A percentile compares a stretch with the other conserved stretches of the same genome.
Conservation (phyloP, 2,329 filamentous ascomycete species). For the Myriosclerotinia duriaeana region DNA sequence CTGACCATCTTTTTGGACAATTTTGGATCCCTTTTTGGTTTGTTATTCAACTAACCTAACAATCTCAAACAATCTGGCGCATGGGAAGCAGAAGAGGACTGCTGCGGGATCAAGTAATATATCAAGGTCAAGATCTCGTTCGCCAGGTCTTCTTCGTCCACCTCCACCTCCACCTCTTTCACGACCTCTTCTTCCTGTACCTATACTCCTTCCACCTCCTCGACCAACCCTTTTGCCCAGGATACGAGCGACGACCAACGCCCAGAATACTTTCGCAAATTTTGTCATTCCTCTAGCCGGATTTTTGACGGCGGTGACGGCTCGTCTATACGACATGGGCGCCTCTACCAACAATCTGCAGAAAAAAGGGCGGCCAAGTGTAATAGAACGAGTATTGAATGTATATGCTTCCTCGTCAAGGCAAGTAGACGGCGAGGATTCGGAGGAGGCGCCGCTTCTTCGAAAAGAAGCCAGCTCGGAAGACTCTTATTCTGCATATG, state of each 20-base stretch:
- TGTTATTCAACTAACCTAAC: neutral
- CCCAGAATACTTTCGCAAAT: slow-evolving; percentile 25
- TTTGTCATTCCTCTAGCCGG: slow-evolving; percentile 33
- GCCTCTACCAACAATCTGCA: slow-evolving; percentile 19
- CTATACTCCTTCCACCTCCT: neutral
- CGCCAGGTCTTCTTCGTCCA: neutral
- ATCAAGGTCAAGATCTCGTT: slow-evolving; percentile 5
- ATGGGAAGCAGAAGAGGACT: slow-evolving; percentile 7
- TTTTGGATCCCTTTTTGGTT: slow-evolving; percentile 1
- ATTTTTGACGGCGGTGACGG: slow-evolving; percentile 28
- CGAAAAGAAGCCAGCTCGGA: slow-evolving; percentile 23
- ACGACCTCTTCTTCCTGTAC: neutral
- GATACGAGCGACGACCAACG: slow-evolving; percentile 15
- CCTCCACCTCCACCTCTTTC: neutral
- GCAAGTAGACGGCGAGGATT: slow-evolving; percentile 18
- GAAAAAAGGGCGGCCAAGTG: slow-evolving; percentile 6
- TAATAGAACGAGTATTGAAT: slow-evolving; percentile 12
- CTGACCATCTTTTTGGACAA: neutral
- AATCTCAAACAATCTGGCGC: slow-evolving; percentile 18
- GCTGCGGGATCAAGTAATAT: neutral
- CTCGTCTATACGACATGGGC: slow-evolving; percentile 35
- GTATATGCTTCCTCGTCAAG: slow-evolving; percentile 3
- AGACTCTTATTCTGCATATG: neutral
- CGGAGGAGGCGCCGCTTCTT: slow-evolving; percentile 34
- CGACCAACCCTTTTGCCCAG: neutral